Percentiles rank a stretch among this genome's conserved stretches.
Evolutionary conservation across 2,329 filamentous ascomycete genomes (phyloP).

Genomic region (Moelleriella libera): DNA sequence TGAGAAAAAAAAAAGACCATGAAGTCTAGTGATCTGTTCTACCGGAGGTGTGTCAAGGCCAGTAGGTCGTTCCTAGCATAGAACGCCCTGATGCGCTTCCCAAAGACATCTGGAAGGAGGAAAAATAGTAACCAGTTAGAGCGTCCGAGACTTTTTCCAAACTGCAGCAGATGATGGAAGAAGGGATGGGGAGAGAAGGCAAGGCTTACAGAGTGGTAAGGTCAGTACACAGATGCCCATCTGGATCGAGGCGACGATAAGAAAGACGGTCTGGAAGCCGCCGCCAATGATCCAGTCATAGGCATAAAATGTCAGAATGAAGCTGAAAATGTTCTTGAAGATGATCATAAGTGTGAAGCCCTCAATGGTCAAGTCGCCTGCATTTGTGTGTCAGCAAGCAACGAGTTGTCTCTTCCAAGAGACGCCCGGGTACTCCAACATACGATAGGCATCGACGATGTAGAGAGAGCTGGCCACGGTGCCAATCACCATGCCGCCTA

Average conservation of each 20-base stretch:
- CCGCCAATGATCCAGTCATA: constrained; percentile 67
- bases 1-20: constrained; percentile 2
- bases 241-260: constrained; percentile 62
- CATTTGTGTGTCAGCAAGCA: neutral
- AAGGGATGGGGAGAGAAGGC: neutral
- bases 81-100: constrained; percentile 63
- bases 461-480: constrained; percentile 78
- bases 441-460: constrained; percentile 83
- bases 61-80: constrained; percentile 65
- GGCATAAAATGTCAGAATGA: constrained; percentile 68
- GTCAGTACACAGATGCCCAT: constrained; percentile 61
- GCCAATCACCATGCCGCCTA: constrained; percentile 84
- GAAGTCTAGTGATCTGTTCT: constrained; percentile 2
- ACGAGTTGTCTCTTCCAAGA: neutral
- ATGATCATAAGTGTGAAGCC: constrained; percentile 81
- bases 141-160: no score
- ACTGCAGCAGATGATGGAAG: no score
- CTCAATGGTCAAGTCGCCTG: constrained; percentile 70
- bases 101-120: constrained; percentile 50
- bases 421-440: constrained; percentile 16
- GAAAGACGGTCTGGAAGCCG: constrained; percentile 49
- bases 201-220: constrained; percentile 62
- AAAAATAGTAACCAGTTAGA: constrained; percentile 1
- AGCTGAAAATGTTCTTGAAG: constrained; percentile 92
- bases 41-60: constrained; percentile 16